Evolutionary conservation across 805 yeast genomes (phyloP), one percentile per base, ranked within the genome.

Genomic region (Saccharomycopsis microspora): DNA sequence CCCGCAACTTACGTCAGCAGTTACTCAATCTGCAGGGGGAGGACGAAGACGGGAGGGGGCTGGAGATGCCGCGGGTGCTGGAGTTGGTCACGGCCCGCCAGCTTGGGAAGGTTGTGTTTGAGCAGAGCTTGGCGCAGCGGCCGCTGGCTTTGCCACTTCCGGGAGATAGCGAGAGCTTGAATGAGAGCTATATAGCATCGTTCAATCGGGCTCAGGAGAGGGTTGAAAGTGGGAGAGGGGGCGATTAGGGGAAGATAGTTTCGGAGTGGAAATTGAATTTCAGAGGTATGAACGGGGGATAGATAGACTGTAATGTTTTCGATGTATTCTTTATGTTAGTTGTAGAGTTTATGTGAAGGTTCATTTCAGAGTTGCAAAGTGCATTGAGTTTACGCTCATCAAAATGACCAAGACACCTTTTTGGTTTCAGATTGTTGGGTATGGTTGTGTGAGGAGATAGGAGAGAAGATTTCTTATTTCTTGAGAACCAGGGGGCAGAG

Each of bases 141-240:
- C 53, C 53, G 6, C 43, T 47, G 4, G 53, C 53, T 3, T 49
- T 49, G 46, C 53, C 53, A 8, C 41, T 47, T 32, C 50, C 53
- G 5, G 39, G 46, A 4, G 48, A 47, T 31, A 43, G 45, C 29
- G 36, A 47, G 31, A 42, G 45, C 8, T 39, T 49, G 33, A 49
- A 43, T 33, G 53, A 46, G 32, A 49, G 50, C 32, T 49, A 49
- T 37, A 49, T 49, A 27, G 50, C 47, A 3, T 43, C 48, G 5
- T 49, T 49, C 45, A 49, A 49, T 31, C n/a, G 44, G 8, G 51
- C 53, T 10, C 44, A 43, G 31, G 53, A 49, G 32, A 42, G 36
- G 40, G 33, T 48, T 11, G 9, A 48, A 37, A 37, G 48, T 41
- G 34, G 38, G 34, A 32, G 42, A 48, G 32, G 30, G 33, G n/a